Evolutionary conservation across 208 protist genomes (phyloP), one percentile per base, ranked within the genome.

Genomic region (Acanthamoeba polyphaga): DNA sequence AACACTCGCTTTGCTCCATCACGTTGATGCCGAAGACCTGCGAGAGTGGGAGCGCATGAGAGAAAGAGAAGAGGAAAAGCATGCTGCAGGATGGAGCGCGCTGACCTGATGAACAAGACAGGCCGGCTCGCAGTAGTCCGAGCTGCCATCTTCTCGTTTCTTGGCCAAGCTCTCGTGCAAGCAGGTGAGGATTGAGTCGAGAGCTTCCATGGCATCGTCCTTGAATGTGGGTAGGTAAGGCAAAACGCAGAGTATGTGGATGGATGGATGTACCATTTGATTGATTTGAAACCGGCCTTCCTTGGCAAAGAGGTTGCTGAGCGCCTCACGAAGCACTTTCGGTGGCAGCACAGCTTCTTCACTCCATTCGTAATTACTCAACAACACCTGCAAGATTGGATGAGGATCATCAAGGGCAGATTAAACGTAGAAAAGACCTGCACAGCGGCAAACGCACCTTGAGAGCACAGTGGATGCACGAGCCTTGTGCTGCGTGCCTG

Each of bases 391-490:
- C 32, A 9, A 43, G 29, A 43, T 80, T 74, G 29, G 6, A 80
- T 76, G 32, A 74, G 24, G n/a, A 13, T 27, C 32, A 34, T n/a
- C 1, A 74, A 27, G 1, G 10, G 22, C 10, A 74, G 12, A 29
- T 13, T 74, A 29, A 32, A 74, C 24, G 10, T 4, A 34, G 24
- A 22, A 74, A 29, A 3, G 38, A 38, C 38, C 38, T 38, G 3
- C 38, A 38, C 38, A 38, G 38, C 38, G 38, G 15, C 19, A 78
- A 43, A 80, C 49, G 38, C 46, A 93, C 88, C 88, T 93, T 76
- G 29, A 93, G 15, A 6, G 88, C 88, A 46, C 88, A 93, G 49
- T 60, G 74, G 88, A 93, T 58, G 62, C 88, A 93, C 12, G 15
- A 46, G 9, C 9, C n/a, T 76, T 24, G 88, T 27, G n/a, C 84